Evolutionary conservation across 495 filamentous ascomycete species (phyloP), one percentile per base, ranked within the genome.

Genomic region (Neurospora sp.): DNA sequence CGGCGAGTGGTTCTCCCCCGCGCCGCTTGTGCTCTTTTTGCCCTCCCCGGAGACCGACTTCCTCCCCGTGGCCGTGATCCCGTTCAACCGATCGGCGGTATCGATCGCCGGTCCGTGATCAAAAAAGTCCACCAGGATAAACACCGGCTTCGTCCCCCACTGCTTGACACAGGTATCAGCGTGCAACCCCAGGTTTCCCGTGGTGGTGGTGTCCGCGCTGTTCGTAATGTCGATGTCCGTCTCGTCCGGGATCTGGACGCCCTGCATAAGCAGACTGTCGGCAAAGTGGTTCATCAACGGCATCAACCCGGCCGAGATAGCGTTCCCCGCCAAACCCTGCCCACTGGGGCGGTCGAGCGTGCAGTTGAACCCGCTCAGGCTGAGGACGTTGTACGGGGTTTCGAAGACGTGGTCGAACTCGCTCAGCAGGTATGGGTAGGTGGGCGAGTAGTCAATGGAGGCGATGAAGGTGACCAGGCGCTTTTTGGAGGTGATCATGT

Each of bases 361-460:
- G 82, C 91, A 94, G 79, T 84, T 86, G 79, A 86, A 87, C 68
- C 76, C 79, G 4, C 78, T 73, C 4, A 82, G 79, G 72, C 87
- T 85, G 4, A 86, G 87, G 5, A 89, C 85, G 70, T 89, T 88
- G 77, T 83, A 94, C 16, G 89, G 79, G 0, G 90, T 93, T 80
- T 93, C 91, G 78, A 92, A 94, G 76, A 91, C 87, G 79, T 91
- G 85, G 70, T 83, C 79, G 79, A 92, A 94, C 77, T 94, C 90
- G 72, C 86, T 78, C 35, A 92, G 84, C n/a, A 93, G 87, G 79
- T 90, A 92, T 0, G 89, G 84, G 69, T 87, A 84, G 2, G 76
- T 73, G 9, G 76, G 69, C 65, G 84, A 80, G 71, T 86, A 70
- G 38, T 85, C 83, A 70, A 90, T 85, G 74, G 83, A 84, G 7